Percentiles rank a stretch among this genome's conserved stretches.
Evolutionary conservation across 2,329 filamentous ascomycete species (phyloP).

Genomic region (Colletotrichum australisinense): DNA sequence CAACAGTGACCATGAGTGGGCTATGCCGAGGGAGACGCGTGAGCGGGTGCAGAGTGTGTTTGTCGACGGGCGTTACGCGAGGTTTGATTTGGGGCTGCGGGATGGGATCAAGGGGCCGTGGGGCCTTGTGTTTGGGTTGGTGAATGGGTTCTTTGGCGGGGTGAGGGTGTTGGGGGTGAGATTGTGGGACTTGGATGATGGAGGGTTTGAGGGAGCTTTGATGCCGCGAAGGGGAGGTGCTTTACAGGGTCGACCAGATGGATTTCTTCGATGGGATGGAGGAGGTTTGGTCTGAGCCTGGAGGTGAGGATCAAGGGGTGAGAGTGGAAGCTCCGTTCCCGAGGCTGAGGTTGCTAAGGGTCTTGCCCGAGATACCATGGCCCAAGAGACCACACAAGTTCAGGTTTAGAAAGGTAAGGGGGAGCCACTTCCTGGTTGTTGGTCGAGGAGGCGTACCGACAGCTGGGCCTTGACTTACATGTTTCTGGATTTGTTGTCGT

Average conservation of each 20-base stretch:
- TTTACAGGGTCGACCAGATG: neutral
- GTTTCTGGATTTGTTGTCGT: neutral
- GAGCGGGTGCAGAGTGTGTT: neutral
- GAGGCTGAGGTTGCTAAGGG: neutral
- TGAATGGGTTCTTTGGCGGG: neutral
- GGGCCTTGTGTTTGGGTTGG: neutral
- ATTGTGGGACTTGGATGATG: neutral
- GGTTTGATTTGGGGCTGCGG: neutral
- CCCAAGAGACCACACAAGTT: too few relatives aligned
- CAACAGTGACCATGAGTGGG: neutral
- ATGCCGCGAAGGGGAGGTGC: neutral
- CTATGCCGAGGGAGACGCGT: neutral
- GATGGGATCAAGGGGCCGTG: neutral
- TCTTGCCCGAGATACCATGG: neutral
- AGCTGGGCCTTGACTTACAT: neutral
- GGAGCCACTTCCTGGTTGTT: neutral
- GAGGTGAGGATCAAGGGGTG: too few relatives aligned
- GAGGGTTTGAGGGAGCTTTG: neutral
- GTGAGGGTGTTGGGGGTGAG: neutral
- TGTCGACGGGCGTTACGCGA: neutral
- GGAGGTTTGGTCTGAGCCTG: neutral
- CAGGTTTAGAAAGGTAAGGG: neutral
- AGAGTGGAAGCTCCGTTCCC: neutral
- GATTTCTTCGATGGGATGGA: neutral
- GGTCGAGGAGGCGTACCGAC: neutral